A percentile compares a stretch with the other conserved stretches of the same genome.
phyloP scores from a whole-genome alignment of 2,329 filamentous ascomycete species.

The Fusarium succisae region DNA sequence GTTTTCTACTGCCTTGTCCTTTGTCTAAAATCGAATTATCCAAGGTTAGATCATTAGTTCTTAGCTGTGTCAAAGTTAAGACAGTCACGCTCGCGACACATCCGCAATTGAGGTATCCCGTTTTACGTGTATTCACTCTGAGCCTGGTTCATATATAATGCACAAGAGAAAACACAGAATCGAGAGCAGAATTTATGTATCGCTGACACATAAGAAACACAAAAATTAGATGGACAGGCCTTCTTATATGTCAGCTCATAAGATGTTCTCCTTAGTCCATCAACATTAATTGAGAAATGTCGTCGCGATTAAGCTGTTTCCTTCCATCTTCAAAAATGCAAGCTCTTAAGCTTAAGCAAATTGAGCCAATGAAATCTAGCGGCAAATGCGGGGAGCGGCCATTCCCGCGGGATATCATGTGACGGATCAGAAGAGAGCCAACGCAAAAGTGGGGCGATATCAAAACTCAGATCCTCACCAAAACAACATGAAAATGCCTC shows the following conservation, averaged over 20 bases:
- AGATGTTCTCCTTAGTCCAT: no score
- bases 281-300: not conserved
- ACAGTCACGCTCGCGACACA: rapidly evolving
- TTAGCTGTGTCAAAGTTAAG: rapidly evolving
- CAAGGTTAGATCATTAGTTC: rapidly evolving
- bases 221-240: rapidly evolving
- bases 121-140: no score
- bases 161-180: no score
- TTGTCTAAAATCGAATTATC: rapidly evolving
- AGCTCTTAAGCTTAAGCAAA: not conserved
- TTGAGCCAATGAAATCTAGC: rapidly evolving
- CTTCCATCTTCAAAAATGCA: not conserved
- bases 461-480: not conserved
- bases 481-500: not conserved
- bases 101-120: rapidly evolving
- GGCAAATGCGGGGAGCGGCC: rapidly evolving
- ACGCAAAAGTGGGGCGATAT: not conserved
- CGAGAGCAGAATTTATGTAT: no score
- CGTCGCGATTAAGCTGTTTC: not conserved
- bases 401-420: not conserved
- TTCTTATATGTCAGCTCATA: no score
- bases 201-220: no score
- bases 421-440: rapidly evolving
- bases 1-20: rapidly evolving
- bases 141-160: rapidly evolving